These are phyloP conservation scores for Mrakia hoshinonis DNA, from an alignment of 768 basidiomycete species.

Conservation along the genomic window DNA sequence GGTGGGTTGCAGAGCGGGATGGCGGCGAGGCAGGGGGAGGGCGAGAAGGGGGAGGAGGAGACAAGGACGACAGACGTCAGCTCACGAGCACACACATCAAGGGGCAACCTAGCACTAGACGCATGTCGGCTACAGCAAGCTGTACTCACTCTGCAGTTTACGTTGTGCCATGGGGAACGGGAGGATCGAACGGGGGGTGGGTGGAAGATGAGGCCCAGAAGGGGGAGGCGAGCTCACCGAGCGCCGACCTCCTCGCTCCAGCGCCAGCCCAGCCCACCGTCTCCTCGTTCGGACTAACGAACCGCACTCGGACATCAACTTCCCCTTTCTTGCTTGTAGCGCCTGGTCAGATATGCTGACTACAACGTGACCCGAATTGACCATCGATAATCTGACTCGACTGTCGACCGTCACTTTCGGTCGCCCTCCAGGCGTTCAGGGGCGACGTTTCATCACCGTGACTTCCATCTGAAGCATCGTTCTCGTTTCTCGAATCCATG, in stretches of 20 bases:
- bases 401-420: too few relatives aligned
- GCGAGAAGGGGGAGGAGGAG: not conserved
- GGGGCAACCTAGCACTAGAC: not conserved
- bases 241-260: too few relatives aligned
- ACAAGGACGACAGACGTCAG: not conserved
- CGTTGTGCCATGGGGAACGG: slow-evolving; percentile 23
- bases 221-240: not conserved
- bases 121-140: not conserved
- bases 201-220: not conserved
- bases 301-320: not conserved
- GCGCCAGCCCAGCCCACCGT: not conserved
- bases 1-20: not conserved
- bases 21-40: not conserved
- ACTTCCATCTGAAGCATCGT: too few relatives aligned
- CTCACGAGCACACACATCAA: not conserved
- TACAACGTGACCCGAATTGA: too few relatives aligned
- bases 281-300: not conserved
- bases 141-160: slow-evolving; percentile 23
- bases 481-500: too few relatives aligned
- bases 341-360: too few relatives aligned
- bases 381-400: too few relatives aligned
- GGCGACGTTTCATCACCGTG: too few relatives aligned
- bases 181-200: not conserved
- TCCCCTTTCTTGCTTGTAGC: not conserved
- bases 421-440: too few relatives aligned